phyloP scores from a whole-genome alignment of 179 eudicot genomes.

The Vitellaria paradoxa region DNA sequence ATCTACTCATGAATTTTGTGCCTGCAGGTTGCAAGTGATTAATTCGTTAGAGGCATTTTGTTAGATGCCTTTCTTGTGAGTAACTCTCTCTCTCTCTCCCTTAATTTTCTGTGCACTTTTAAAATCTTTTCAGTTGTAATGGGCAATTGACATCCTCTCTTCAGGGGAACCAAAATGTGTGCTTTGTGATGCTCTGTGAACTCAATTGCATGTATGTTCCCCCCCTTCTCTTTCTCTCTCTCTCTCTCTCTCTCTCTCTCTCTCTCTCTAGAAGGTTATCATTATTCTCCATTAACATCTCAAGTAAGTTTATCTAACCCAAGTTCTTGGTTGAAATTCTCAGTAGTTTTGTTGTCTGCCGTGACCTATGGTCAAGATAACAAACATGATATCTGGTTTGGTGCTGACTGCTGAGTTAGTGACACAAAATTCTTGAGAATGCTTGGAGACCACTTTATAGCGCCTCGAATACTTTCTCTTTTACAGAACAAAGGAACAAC shows the following conservation, averaged over 20 bases:
- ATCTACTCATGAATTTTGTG: not conserved
- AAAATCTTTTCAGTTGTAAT: too few species aligned
- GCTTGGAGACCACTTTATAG: conserved; percentile 16
- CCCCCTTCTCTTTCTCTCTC: not conserved
- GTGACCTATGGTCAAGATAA: not conserved
- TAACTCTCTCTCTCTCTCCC: not conserved
- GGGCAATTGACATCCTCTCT: not conserved
- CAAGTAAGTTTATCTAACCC: not conserved
- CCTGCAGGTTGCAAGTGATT: not conserved
- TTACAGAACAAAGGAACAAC: conserved; percentile 4
- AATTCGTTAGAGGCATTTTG: not conserved
- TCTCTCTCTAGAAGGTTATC: not conserved
- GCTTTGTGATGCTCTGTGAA: not conserved
- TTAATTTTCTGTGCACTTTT: not conserved
- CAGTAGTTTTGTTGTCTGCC: not conserved
- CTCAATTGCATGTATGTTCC: not conserved
- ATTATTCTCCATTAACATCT: too few species aligned
- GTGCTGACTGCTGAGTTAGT: not conserved
- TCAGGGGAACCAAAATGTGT: not conserved
- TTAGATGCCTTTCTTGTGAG: conserved; percentile 6
- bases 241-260: too few species aligned
- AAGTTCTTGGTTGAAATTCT: not conserved
- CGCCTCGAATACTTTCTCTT: conserved; percentile 26
- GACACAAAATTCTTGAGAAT: conserved; percentile 7
- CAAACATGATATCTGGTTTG: conserved; percentile 11